Evolutionary conservation across 2,329 filamentous ascomycete genomes (phyloP), one percentile per base, ranked within the genome.

Genomic region (Magnaporthiopsis poae): DNA sequence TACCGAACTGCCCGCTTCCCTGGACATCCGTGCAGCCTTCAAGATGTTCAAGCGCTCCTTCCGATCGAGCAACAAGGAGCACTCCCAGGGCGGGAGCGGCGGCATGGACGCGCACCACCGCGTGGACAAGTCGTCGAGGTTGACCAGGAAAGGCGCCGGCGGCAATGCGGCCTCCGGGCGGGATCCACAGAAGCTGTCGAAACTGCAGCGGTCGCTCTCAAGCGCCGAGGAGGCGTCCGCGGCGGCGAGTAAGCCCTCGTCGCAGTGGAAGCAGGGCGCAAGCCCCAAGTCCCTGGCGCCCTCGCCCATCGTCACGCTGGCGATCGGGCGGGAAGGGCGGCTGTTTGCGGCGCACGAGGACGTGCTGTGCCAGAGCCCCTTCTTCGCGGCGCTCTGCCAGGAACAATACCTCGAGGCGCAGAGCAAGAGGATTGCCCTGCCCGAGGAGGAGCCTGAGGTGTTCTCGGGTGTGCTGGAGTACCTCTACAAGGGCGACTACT

Each of bases 401-500:
- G 86, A 86, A 75, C 86, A 89, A 76, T 90, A 89, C 80, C 85
- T 89, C 78, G 89, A 90, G 76, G 84, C 80, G 81, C 87, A 84
- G 88, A 90, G 82, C 86, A 91, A 86, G 86, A 92, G 86, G 78
- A 89, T 86, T 82, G 90, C 82, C 82, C 90, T 85, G 74, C 82
- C 82, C 70, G 82, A 86, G 74, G 89, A 90, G 84, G 91, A 96
- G 82, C 92, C 93, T 72, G 92, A 96, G 82, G 86, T 96, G 77
- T 91, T 97, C 79, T 96, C 92, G 77, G 93, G 90, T 74, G 84
- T 97, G 74, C 91, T 97, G 81, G 93, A 97, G 82, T 97, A 93
- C 78, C 87, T 97, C 71, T 97, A 97, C 88, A 96, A 96, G 83
- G 92, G 91, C 71, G 92, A 96, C 84, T 96, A 96, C 81, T 95